Evolutionary conservation across 208 protist genomes (phyloP).

Genomic region (Leishmania lainsoni): DNA sequence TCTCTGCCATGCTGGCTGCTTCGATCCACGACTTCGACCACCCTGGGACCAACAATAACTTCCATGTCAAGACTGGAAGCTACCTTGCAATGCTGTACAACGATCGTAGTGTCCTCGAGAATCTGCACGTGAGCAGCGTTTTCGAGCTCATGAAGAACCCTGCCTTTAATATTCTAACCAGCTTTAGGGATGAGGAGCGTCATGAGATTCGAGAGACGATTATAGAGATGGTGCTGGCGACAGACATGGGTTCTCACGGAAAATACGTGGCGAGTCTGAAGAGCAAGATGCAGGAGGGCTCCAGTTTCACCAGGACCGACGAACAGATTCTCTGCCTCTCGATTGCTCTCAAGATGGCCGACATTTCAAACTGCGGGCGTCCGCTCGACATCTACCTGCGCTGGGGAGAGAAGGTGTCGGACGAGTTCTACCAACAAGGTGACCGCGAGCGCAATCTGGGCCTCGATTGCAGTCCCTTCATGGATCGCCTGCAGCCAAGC

Average conservation of each 20-base stretch:
- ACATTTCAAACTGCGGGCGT: conserved; percentile 94
- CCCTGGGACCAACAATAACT: conserved; percentile 95
- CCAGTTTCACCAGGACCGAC: conserved; percentile 71
- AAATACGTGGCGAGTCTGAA: conserved; percentile 84
- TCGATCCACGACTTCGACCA: conserved; percentile 97
- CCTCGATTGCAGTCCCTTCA: conserved; percentile 93
- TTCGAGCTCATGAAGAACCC: conserved; percentile 93
- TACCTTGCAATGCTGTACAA: conserved; percentile 94
- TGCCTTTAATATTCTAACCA: conserved; percentile 79
- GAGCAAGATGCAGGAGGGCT: conserved; percentile 58
- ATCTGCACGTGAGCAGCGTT: conserved; percentile 89
- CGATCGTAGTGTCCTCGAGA: conserved; percentile 96
- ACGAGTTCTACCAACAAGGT: conserved; percentile 95
- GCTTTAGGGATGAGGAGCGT: conserved; percentile 78
- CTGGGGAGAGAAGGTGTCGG: conserved; percentile 90
- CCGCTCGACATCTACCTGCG: conserved; percentile 85
- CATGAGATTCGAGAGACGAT: conserved; percentile 87
- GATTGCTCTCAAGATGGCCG: conserved; percentile 94
- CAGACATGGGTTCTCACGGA: conserved; percentile 92
- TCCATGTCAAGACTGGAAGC: conserved; percentile 86
- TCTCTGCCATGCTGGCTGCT: conserved; percentile 91
- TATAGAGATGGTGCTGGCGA: conserved; percentile 94
- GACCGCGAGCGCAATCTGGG: conserved; percentile 88
- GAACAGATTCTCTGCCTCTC: conserved; percentile 86
- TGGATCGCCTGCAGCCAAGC: conserved; percentile 80